Evolutionary conservation across 176 grass and related monocot genomes (phyloP).

Genomic region (Musa troglodytarum): DNA sequence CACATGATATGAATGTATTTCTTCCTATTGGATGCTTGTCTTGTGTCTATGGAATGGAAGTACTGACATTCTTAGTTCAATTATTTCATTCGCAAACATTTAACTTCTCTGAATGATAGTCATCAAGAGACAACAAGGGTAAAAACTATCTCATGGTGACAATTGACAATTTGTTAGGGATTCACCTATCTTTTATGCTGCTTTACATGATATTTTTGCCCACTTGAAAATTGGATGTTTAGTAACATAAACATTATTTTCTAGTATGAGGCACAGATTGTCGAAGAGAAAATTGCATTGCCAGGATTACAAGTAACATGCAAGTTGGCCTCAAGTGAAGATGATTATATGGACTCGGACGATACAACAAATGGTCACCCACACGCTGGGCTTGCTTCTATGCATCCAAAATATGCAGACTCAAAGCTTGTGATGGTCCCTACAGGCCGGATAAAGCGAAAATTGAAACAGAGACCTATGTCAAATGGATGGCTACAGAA

Average conservation of each 20-base stretch:
- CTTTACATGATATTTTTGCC: not conserved
- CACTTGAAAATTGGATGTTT: not conserved
- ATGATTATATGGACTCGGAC: constrained; percentile 81
- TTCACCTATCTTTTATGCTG: not conserved
- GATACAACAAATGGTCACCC: constrained; percentile 57
- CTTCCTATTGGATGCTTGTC: too few species aligned
- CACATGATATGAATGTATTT: too few species aligned
- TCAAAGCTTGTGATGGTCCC: constrained; percentile 45
- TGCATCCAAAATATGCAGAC: constrained; percentile 40
- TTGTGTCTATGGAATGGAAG: too few species aligned
- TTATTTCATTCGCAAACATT: not conserved
- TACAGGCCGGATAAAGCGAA: constrained; percentile 53
- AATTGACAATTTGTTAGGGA: not conserved
- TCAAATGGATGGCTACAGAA: constrained; percentile 75
- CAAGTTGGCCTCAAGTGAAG: constrained; percentile 78
- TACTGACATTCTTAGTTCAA: too few species aligned
- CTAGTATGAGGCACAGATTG: constrained; percentile 80
- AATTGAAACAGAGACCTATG: constrained; percentile 48
- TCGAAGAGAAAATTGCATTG: constrained; percentile 58
- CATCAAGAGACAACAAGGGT: not conserved
- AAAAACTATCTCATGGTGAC: not conserved
- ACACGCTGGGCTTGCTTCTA: constrained; percentile 35
- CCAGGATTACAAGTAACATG: constrained; percentile 60
- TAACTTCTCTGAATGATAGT: not conserved
- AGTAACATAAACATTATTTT: constrained; percentile 2